These are phyloP conservation scores for Fraxinus sp. DNA, from an alignment of 305 asterid genomes.

Conservation along the genomic window DNA sequence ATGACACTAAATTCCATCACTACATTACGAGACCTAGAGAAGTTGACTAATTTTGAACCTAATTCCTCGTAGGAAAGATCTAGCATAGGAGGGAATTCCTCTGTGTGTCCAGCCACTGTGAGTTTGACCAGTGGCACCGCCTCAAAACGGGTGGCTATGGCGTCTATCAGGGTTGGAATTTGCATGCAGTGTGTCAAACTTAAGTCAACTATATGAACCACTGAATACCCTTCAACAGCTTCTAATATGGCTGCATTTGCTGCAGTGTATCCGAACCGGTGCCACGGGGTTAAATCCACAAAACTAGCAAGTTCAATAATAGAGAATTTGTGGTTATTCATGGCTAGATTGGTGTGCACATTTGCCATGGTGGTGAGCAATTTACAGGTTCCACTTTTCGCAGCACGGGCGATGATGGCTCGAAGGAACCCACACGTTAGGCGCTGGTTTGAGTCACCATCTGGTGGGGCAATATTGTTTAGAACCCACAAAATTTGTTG, in stretches of 20 bases:
- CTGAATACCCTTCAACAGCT: conserved; percentile 57
- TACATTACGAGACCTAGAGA: conserved; percentile 64
- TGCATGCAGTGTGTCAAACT: conserved; percentile 93
- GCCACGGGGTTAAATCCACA: conserved; percentile 95
- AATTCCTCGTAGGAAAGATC: conserved; percentile 77
- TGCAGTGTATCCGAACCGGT: conserved; percentile 86
- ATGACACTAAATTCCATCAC: conserved; percentile 61
- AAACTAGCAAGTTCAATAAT: conserved; percentile 73
- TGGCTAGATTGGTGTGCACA: conserved; percentile 33
- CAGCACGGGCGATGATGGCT: conserved; percentile 75
- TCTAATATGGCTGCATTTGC: conserved; percentile 76
- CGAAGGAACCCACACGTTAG: conserved; percentile 84
- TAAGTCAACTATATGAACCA: conserved; percentile 72
- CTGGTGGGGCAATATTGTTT: conserved; percentile 88
- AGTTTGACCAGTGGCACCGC: conserved; percentile 66
- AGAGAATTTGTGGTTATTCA: conserved; percentile 60
- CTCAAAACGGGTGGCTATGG: conserved; percentile 52
- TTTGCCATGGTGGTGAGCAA: conserved; percentile 56
- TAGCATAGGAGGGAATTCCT: conserved; percentile 70
- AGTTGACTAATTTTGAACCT: conserved; percentile 61
- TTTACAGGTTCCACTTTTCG: conserved; percentile 59
- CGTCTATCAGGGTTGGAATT: conserved; percentile 84
- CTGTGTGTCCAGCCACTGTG: conserved; percentile 68
- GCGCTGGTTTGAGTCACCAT: conserved; percentile 90
- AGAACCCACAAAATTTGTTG: conserved; percentile 95